Evolutionary conservation across 2,329 filamentous ascomycete genomes (phyloP).

Genomic region (Byssoonygena ceratinophila): DNA sequence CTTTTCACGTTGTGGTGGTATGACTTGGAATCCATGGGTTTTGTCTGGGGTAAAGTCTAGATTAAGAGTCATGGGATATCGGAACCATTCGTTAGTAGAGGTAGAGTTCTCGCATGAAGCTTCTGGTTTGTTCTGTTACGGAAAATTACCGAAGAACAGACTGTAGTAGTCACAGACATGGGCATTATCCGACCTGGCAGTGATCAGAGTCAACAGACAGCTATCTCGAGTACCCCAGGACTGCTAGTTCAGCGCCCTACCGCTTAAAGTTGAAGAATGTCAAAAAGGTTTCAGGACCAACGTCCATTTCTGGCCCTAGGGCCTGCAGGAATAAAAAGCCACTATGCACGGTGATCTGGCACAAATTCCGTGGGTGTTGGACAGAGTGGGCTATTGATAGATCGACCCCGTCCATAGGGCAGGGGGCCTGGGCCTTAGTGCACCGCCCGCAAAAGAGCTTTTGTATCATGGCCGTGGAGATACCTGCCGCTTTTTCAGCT

Average conservation of each 20-base stretch:
- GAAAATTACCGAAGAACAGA: not conserved
- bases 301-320: not conserved
- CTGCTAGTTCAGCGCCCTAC: not conserved
- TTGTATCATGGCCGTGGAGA: too few species aligned
- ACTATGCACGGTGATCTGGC: constrained; percentile 5
- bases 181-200: too few species aligned
- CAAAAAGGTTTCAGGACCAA: not conserved
- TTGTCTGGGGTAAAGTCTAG: not conserved
- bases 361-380: not conserved
- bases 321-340: constrained; percentile 7
- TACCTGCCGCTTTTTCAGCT: too few species aligned
- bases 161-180: not conserved
- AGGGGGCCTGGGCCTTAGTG: not conserved
- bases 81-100: not conserved
- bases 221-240: too few species aligned
- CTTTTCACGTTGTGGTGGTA: not conserved
- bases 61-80: not conserved
- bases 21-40: not conserved
- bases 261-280: not conserved
- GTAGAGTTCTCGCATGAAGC: not conserved
- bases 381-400: constrained; percentile 7
- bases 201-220: too few species aligned
- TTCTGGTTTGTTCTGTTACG: not conserved
- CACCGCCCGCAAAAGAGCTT: not conserved
- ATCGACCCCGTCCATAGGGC: constrained; percentile 9